A percentile compares a stretch with the other conserved stretches of the same genome.
These are phyloP conservation scores for Raphanus sativus DNA, from an alignment of 345 rosid genomes.

Conservation along the genomic window DNA sequence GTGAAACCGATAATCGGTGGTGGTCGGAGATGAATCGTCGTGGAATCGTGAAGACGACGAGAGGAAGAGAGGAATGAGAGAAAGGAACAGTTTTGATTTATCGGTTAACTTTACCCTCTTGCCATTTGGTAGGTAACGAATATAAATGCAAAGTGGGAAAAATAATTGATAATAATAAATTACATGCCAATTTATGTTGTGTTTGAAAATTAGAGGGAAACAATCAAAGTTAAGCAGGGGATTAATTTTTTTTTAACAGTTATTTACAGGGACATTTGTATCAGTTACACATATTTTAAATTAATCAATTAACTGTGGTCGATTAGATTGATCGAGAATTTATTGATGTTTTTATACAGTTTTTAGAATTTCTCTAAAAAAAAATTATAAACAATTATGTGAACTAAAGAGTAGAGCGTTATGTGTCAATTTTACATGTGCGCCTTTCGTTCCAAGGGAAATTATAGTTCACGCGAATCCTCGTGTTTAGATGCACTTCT, in stretches of 20 bases:
- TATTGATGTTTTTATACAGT: neutral
- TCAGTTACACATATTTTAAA: neutral
- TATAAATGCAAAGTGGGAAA: neutral
- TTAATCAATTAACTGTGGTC: neutral
- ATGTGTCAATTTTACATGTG: too few species aligned
- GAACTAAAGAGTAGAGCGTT: too few species aligned
- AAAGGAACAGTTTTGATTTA: neutral
- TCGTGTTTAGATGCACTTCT: too few species aligned
- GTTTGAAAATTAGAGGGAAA: neutral
- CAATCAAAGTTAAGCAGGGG: neutral
- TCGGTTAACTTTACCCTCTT: neutral
- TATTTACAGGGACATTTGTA: neutral
- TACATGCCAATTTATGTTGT: neutral
- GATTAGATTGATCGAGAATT: too few species aligned
- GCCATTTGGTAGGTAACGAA: neutral
- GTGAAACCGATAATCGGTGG: slow-evolving; percentile 10
- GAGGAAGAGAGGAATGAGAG: slow-evolving; percentile 16
- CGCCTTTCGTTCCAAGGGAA: too few species aligned
- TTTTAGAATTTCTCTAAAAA: neutral
- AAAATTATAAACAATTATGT: too few species aligned
- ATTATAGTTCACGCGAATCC: too few species aligned
- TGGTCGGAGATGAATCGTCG: slow-evolving; percentile 11
- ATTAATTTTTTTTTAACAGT: neutral
- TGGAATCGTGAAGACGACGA: slow-evolving; percentile 39
- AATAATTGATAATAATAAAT: neutral